Evolutionary conservation across 805 yeast genomes (phyloP).

Genomic region (Saturnispora silvae): DNA sequence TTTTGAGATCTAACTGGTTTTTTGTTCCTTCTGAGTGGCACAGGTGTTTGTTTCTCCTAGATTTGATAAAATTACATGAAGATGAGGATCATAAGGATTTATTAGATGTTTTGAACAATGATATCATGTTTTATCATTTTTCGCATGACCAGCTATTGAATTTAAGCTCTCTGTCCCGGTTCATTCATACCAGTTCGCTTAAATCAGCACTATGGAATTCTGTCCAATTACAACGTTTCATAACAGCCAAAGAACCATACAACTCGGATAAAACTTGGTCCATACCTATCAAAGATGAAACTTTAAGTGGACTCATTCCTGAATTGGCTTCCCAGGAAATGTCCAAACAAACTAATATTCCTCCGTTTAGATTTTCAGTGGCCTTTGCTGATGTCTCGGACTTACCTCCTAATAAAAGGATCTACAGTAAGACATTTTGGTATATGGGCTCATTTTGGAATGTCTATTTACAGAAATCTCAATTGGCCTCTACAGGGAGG

Average conservation of each 20-base stretch:
- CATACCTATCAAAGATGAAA: conserved; percentile 38
- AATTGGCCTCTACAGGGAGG: conserved; percentile 29
- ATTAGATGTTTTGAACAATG: conserved; percentile 29
- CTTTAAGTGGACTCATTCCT: conserved; percentile 35
- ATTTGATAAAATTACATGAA: conserved; percentile 4
- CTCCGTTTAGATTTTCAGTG: conserved; percentile 45
- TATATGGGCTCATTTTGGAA: conserved; percentile 57
- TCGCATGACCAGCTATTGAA: conserved; percentile 34
- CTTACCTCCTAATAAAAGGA: conserved; percentile 34
- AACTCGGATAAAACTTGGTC: conserved; percentile 23
- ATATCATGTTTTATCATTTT: conserved; percentile 38
- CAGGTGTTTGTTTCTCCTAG: conserved; percentile 31
- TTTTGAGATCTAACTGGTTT: conserved; percentile 39
- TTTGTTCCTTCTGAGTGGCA: conserved; percentile 49
- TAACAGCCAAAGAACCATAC: not conserved
- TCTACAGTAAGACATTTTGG: conserved; percentile 44
- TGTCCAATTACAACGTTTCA: conserved; percentile 27
- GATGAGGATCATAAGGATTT: conserved; percentile 19
- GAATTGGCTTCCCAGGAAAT: conserved; percentile 19
- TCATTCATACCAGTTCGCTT: conserved; percentile 30
- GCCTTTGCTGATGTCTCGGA: conserved; percentile 39
- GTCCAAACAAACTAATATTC: conserved; percentile 31
- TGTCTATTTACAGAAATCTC: conserved; percentile 39
- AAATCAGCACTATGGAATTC: conserved; percentile 43
- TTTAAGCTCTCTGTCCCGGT: conserved; percentile 24